Evolutionary conservation across 2,329 filamentous ascomycete genomes (phyloP).

Genomic region (Sarocladium strictum): DNA sequence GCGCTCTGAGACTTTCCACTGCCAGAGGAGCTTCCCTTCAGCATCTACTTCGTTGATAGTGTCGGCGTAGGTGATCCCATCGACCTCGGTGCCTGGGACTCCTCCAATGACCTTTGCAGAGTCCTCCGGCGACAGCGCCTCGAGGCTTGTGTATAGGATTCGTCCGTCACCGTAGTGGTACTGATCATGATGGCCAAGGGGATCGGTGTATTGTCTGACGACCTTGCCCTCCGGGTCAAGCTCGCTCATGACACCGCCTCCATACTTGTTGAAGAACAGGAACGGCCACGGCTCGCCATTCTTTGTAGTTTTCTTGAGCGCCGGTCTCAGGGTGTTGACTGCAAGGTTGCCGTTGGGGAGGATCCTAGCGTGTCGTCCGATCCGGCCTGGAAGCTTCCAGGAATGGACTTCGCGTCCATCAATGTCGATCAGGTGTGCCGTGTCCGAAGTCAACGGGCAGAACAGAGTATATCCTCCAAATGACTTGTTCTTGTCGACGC

Average conservation of each 20-base stretch:
- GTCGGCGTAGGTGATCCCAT: slow-evolving; percentile 23
- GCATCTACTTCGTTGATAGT: slow-evolving; percentile 23
- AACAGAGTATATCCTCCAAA: slow-evolving; percentile 24
- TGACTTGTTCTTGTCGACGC: slow-evolving; percentile 19
- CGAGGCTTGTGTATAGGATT: slow-evolving; percentile 21
- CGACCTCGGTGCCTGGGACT: slow-evolving; percentile 18
- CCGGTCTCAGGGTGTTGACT: slow-evolving; percentile 20
- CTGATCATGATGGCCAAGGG: slow-evolving; percentile 23
- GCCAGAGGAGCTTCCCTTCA: slow-evolving; percentile 19
- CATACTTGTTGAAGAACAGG: slow-evolving; percentile 25
- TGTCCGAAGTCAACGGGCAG: slow-evolving; percentile 21
- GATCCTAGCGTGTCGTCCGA: slow-evolving; percentile 21
- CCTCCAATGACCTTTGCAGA: slow-evolving; percentile 22
- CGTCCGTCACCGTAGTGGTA: slow-evolving; percentile 22
- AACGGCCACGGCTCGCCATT: slow-evolving; percentile 20
- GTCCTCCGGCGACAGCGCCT: slow-evolving; percentile 19
- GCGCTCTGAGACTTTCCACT: slow-evolving; percentile 23
- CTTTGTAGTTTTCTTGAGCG: slow-evolving; percentile 13
- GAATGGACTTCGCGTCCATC: slow-evolving; percentile 22
- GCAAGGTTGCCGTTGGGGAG: slow-evolving; percentile 23
- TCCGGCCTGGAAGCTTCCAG: slow-evolving; percentile 23
- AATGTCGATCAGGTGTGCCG: slow-evolving; percentile 21
- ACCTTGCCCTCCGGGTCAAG: slow-evolving; percentile 19
- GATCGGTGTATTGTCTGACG: slow-evolving; percentile 21
- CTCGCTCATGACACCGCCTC: slow-evolving; percentile 23